A percentile compares a stretch with the other conserved stretches of the same genome.
Evolutionary conservation across 2,329 filamentous ascomycete genomes (phyloP).

Genomic region (Aspergillus fijiensis): DNA sequence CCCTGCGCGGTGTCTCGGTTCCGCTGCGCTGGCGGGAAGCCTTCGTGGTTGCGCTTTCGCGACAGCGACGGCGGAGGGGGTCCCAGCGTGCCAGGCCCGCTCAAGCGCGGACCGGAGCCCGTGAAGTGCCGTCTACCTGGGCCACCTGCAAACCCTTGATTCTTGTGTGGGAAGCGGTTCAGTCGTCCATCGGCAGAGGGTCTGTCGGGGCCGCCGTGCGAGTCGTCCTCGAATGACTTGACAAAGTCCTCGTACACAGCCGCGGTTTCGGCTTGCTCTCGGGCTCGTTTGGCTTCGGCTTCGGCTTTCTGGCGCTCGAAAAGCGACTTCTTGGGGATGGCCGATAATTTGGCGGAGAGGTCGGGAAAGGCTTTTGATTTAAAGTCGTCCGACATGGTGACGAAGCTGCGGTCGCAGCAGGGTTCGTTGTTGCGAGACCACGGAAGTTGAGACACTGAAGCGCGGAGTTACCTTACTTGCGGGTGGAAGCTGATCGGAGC

Average conservation of each 20-base stretch:
- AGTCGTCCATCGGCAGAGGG: conserved; percentile 24
- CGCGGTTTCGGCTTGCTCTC: conserved; percentile 83
- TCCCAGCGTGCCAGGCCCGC: conserved; percentile 52
- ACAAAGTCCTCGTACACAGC: conserved; percentile 86
- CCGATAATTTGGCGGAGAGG: conserved; percentile 73
- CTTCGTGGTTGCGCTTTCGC: conserved; percentile 47
- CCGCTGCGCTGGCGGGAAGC: conserved; percentile 34
- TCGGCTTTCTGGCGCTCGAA: conserved; percentile 89
- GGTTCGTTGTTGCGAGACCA: conserved; percentile 4
- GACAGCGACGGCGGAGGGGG: conserved; percentile 39
- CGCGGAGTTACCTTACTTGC: conserved; percentile 5
- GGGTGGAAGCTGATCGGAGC: conserved; percentile 9
- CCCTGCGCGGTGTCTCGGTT: conserved; percentile 44
- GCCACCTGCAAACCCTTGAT: conserved; percentile 37
- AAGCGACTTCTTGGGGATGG: conserved; percentile 77
- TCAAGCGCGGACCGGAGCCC: conserved; percentile 44
- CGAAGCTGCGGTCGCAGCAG: conserved; percentile 26
- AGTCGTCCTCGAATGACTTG: conserved; percentile 61
- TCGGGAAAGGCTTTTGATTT: conserved; percentile 61
- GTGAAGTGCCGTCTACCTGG: conserved; percentile 64
- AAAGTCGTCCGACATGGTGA: conserved; percentile 39
- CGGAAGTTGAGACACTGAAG: conserved; percentile 3
- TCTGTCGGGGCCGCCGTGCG: conserved; percentile 14
- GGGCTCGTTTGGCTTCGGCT: conserved; percentile 79
- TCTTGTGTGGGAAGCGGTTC: conserved; percentile 33